These are phyloP conservation scores for Penstemon davidsonii DNA, from an alignment of 257 asterid species.

Conservation along the genomic window DNA sequence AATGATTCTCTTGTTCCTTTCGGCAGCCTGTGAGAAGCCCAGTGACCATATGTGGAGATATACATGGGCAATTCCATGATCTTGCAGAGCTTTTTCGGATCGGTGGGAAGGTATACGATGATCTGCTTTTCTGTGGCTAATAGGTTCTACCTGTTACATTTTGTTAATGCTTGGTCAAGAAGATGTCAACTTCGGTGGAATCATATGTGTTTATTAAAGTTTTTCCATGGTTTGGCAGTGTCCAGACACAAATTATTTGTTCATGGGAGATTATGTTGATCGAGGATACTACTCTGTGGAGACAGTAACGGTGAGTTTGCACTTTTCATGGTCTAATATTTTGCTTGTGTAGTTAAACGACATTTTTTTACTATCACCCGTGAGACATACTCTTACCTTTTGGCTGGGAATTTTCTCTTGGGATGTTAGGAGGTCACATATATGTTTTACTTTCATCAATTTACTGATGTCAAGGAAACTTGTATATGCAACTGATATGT, in stretches of 20 bases:
- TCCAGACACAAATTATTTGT: conserved; percentile 40
- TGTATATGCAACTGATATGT: background rate
- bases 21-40: conserved; percentile 88
- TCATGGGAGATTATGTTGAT: conserved; percentile 92
- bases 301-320: conserved; percentile 64
- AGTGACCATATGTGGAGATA: conserved; percentile 89
- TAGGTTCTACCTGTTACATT: background rate
- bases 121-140: conserved; percentile 18
- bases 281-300: conserved; percentile 89
- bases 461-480: background rate
- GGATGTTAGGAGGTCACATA: background rate
- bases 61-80: conserved; percentile 87
- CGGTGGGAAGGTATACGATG: conserved; percentile 26
- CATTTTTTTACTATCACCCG: background rate
- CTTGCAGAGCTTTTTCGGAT: conserved; percentile 69
- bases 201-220: conserved; percentile 18
- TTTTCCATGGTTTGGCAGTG: conserved; percentile 36
- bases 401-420: background rate
- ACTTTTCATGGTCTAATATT: conserved; percentile 4
- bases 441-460: conserved; percentile 3
- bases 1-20: conserved; percentile 20
- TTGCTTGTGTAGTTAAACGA: background rate
- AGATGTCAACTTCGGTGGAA: conserved; percentile 8
- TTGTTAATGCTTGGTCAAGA: conserved; percentile 11
- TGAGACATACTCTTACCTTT: conserved; percentile 3